Evolutionary conservation across 257 asterid genomes (phyloP).

Genomic region (Pogostemon cablin): DNA sequence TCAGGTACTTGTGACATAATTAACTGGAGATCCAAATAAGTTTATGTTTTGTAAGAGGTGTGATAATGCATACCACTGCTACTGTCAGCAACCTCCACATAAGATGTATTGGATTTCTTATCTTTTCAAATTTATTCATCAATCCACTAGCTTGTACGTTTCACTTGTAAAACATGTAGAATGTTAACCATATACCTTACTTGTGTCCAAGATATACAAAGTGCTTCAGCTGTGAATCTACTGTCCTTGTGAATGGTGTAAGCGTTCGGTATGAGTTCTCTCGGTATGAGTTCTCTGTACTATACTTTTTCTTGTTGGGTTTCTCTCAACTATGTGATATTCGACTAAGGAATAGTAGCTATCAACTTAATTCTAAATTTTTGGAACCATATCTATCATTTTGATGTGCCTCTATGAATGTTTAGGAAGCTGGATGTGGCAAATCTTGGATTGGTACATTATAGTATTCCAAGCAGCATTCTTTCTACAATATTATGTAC

Average conservation of each 20-base stretch:
- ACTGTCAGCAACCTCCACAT: conserved; percentile 98
- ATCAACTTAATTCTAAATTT: conserved; percentile 18
- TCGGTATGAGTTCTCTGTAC: conserved; percentile 54
- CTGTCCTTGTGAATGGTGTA: conserved; percentile 91
- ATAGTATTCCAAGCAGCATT: conserved; percentile 15
- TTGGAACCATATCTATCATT: conserved; percentile 6
- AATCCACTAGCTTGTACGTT: conserved; percentile 29
- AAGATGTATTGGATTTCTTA: conserved; percentile 57
- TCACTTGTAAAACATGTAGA: conserved; percentile 54
- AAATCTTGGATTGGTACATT: background rate
- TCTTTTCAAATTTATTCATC: conserved; percentile 11
- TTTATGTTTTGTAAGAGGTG: conserved; percentile 97
- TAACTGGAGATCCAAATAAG: conserved; percentile 89
- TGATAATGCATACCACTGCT: conserved; percentile 89
- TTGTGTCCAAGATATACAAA: conserved; percentile 89
- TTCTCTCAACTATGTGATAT: conserved; percentile 22
- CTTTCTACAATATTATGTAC: conserved; percentile 9
- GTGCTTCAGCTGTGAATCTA: conserved; percentile 92
- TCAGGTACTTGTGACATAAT: conserved; percentile 47
- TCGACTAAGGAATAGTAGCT: conserved; percentile 15
- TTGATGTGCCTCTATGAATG: conserved; percentile 16
- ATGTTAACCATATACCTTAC: conserved; percentile 88
- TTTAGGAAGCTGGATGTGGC: conserved; percentile 14
- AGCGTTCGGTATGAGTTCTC: conserved; percentile 70
- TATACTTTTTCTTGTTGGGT: background rate